Conservation (phyloP, 495 filamentous ascomycete species). For the Trichoderma virens region DNA sequence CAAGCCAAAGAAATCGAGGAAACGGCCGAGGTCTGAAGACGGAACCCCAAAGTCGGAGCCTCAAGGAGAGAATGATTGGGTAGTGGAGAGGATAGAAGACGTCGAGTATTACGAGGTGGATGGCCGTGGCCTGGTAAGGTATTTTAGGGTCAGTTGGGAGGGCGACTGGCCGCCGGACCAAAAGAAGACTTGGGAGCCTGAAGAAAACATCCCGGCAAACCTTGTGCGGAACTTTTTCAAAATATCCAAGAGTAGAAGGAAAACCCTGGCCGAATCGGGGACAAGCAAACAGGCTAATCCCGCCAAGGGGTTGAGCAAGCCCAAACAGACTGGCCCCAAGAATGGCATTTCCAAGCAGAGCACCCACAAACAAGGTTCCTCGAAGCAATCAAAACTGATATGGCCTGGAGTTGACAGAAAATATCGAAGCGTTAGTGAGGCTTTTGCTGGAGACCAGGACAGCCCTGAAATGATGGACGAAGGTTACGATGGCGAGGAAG, state of each 20-base stretch:
- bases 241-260: not conserved
- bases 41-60: too few species aligned
- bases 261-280: not conserved
- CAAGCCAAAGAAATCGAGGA: not conserved
- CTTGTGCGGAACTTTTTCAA: constrained; percentile 19
- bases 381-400: not conserved
- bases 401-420: constrained; percentile 1
- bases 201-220: constrained; percentile 27
- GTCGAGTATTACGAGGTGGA: constrained; percentile 20
- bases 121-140: constrained; percentile 14
- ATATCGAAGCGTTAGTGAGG: constrained; percentile 12
- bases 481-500: constrained; percentile 4
- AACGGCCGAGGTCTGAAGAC: not conserved
- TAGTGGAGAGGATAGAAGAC: constrained; percentile 10
- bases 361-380: not conserved
- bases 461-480: not conserved
- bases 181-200: constrained; percentile 42
- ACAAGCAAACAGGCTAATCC: not conserved
- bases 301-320: too few species aligned
- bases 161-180: constrained; percentile 39
- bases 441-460: constrained; percentile 2
- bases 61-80: constrained; percentile 13
- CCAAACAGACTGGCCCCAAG: not conserved
- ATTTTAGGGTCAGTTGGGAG: constrained; percentile 39
- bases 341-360: not conserved